Evolutionary conservation across 768 basidiomycete genomes (phyloP).

Genomic region (Leccinum boreale): DNA sequence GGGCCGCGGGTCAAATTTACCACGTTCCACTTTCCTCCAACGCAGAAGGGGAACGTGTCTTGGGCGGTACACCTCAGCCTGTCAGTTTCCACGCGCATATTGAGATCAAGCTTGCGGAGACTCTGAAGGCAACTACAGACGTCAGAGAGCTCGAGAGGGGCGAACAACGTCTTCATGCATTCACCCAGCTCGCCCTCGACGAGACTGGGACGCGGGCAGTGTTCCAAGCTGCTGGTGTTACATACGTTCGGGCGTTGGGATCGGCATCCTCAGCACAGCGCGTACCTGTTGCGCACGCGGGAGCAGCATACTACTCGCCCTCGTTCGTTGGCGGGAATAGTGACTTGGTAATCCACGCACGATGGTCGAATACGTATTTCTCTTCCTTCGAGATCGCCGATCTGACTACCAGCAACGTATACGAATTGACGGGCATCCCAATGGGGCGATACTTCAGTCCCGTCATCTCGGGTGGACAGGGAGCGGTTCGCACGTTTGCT

Average conservation of each 20-base stretch:
- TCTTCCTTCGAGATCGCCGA: conserved; percentile 66
- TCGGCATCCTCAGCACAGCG: conserved; percentile 33
- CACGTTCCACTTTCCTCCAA: conserved; percentile 47
- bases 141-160: conserved; percentile 52
- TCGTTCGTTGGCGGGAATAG: conserved; percentile 44
- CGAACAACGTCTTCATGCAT: conserved; percentile 56
- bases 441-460: conserved; percentile 65
- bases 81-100: conserved; percentile 63
- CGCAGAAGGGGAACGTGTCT: conserved; percentile 46
- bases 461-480: conserved; percentile 44
- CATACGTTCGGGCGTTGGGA: conserved; percentile 23
- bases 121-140: conserved; percentile 45
- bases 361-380: conserved; percentile 65
- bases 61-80: conserved; percentile 38
- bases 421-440: conserved; percentile 55
- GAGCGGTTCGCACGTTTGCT: conserved; percentile 47
- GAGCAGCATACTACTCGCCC: conserved; percentile 62
- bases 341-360: conserved; percentile 56
- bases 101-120: conserved; percentile 62
- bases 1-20: conserved; percentile 72
- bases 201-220: conserved; percentile 49
- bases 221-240: conserved; percentile 64
- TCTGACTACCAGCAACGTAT: conserved; percentile 38
- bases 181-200: conserved; percentile 59
- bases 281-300: conserved; percentile 46